Evolutionary conservation across 495 filamentous ascomycete species (phyloP).

Genomic region (Penicillium macrosclerotiorum): DNA sequence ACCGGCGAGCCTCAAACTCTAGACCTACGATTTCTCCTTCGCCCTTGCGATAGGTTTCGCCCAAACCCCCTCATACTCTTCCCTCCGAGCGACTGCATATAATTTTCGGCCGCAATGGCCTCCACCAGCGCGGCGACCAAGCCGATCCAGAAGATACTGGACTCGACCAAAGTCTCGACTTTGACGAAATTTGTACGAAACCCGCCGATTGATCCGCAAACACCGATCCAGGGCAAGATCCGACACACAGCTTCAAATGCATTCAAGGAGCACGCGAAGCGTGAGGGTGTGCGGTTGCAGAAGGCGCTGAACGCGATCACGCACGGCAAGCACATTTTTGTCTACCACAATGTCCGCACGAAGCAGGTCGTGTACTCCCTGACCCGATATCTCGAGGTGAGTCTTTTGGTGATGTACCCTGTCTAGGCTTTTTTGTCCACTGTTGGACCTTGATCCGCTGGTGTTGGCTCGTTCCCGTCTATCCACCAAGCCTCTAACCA

Average conservation of each 20-base stretch:
- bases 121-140: slow-evolving; percentile 27
- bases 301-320: slow-evolving; percentile 47
- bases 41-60: slow-evolving; percentile 14
- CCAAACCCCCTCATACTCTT: background rate
- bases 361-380: slow-evolving; percentile 84
- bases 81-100: slow-evolving; percentile 10
- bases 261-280: slow-evolving; percentile 35
- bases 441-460: background rate
- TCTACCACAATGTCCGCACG: slow-evolving; percentile 75
- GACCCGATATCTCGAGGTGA: slow-evolving; percentile 65
- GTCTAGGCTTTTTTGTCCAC: too few species aligned
- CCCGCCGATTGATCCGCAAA: slow-evolving; percentile 38
- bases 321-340: slow-evolving; percentile 72
- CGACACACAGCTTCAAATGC: slow-evolving; percentile 43
- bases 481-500: background rate
- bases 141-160: slow-evolving; percentile 41
- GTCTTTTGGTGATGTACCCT: slow-evolving; percentile 5
- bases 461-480: background rate
- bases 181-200: slow-evolving; percentile 39
- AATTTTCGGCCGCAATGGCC: slow-evolving; percentile 41
- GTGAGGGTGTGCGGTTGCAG: slow-evolving; percentile 42
- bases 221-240: slow-evolving; percentile 38
- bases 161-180: slow-evolving; percentile 44
- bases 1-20: slow-evolving; percentile 5
- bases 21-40: background rate